Evolutionary conservation across 352 stramenopile genomes (phyloP).

Genomic region (Globisporangium paddicum): DNA sequence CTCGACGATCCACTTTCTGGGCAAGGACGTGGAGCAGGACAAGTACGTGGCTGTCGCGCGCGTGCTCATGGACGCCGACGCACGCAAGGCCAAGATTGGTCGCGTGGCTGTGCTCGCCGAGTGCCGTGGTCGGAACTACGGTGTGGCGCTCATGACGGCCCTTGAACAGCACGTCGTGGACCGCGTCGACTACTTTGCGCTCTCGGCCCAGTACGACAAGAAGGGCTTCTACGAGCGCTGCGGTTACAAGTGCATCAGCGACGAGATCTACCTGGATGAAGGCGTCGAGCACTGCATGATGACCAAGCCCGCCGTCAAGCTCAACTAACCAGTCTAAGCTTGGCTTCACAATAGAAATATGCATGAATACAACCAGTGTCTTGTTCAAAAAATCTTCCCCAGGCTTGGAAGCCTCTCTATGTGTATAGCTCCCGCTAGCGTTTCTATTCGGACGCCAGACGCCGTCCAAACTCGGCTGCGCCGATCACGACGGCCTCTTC

Average conservation of each 20-base stretch:
- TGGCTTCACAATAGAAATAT: not conserved
- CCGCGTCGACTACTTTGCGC: constrained; percentile 28
- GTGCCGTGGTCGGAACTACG: constrained; percentile 53
- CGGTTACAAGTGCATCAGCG: constrained; percentile 41
- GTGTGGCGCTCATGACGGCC: constrained; percentile 32
- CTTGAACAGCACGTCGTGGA: constrained; percentile 26
- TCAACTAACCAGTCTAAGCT: not conserved
- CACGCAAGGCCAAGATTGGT: constrained; percentile 42
- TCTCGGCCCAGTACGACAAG: constrained; percentile 50
- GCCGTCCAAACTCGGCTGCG: constrained; percentile 49
- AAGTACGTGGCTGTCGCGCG: constrained; percentile 51
- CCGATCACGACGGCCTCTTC: constrained; percentile 62
- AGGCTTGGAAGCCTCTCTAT: not conserved
- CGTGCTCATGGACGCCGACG: constrained; percentile 24
- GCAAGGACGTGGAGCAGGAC: constrained; percentile 41
- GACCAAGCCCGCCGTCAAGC: not conserved
- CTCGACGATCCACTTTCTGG: constrained; percentile 52
- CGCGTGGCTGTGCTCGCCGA: constrained; percentile 51
- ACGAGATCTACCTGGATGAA: constrained; percentile 55
- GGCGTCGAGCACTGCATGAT: constrained; percentile 45
- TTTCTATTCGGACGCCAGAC: constrained; percentile 20
- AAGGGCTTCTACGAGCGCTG: constrained; percentile 68
- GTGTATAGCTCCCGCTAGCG: not conserved
- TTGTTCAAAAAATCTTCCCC: not conserved
- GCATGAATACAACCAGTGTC: not conserved